Conservation (phyloP, 176 grass and related monocot genomes). For the Zoysia japonica region DNA sequence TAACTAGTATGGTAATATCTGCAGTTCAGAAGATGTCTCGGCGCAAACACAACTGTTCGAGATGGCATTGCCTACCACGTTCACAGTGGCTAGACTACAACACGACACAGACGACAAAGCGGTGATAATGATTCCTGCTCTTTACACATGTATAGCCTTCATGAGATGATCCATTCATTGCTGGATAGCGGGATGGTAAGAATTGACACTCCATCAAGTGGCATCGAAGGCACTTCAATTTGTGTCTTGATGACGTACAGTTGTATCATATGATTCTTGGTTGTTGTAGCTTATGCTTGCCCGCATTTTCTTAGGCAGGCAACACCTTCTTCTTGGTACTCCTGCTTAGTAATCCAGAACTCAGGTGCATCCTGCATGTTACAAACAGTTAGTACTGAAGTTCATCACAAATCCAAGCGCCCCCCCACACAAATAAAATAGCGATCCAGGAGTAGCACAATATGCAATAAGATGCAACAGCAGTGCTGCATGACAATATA, state of each 20-base stretch:
- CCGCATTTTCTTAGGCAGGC: slow-evolving; percentile 82
- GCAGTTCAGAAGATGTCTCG: too few relatives aligned
- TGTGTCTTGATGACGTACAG: neutral
- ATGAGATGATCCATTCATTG: neutral
- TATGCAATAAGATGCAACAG: neutral
- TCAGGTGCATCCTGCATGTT: slow-evolving; percentile 73
- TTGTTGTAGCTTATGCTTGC: slow-evolving; percentile 53
- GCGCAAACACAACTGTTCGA: too few relatives aligned
- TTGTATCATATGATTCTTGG: neutral
- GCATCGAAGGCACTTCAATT: neutral
- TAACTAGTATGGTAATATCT: too few relatives aligned
- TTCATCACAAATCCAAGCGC: too few relatives aligned
- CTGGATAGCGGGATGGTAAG: neutral
- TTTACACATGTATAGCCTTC: slow-evolving; percentile 9
- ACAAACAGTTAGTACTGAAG: neutral
- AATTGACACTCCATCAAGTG: neutral
- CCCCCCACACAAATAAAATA: too few relatives aligned
- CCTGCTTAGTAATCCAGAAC: slow-evolving; percentile 93
- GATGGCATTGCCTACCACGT: neutral
- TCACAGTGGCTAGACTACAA: neutral
- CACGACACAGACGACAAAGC: slow-evolving; percentile 5
- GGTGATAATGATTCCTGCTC: neutral
- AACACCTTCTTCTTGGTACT: slow-evolving; percentile 89
- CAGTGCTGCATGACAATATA: neutral
- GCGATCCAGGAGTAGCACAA: neutral